Evolutionary conservation across 306 rosid species (phyloP).

Genomic region (Alnus glutinosa): DNA sequence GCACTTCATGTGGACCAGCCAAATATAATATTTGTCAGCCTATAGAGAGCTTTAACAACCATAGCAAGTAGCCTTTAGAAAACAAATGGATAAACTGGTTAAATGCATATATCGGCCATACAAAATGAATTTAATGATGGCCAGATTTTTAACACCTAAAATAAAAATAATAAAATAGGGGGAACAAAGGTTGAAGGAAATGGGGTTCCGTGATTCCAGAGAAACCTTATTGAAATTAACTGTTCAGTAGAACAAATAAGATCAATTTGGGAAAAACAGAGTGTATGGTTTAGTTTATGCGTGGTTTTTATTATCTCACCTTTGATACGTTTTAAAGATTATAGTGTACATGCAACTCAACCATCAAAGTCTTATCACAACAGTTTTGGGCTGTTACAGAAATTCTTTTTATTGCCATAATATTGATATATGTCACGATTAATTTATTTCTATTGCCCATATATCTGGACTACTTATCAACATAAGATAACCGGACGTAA

Average conservation of each 20-base stretch:
- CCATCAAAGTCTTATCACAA: neutral
- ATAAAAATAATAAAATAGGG: neutral
- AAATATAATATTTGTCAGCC: constrained; percentile 6
- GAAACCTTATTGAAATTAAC: neutral
- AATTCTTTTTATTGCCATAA: neutral
- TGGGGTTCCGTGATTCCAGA: neutral
- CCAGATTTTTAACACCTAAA: neutral
- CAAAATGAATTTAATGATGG: neutral
- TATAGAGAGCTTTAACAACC: neutral
- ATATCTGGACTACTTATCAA: neutral
- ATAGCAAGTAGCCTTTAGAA: neutral
- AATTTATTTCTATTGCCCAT: neutral
- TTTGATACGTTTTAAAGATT: neutral
- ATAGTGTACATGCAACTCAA: neutral
- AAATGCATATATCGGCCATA: neutral
- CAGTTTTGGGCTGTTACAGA: neutral
- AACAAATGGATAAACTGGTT: neutral
- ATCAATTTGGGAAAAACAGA: neutral
- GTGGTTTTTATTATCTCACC: neutral
- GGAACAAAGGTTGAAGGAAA: neutral
- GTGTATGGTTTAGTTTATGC: neutral
- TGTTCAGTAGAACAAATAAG: neutral
- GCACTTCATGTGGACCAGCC: constrained; percentile 32
- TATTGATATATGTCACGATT: neutral
- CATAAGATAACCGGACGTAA: neutral